Base-by-base conservation (phyloP, 768 basidiomycete genomes). In the Kwoniella newhampshirensis region DNA sequence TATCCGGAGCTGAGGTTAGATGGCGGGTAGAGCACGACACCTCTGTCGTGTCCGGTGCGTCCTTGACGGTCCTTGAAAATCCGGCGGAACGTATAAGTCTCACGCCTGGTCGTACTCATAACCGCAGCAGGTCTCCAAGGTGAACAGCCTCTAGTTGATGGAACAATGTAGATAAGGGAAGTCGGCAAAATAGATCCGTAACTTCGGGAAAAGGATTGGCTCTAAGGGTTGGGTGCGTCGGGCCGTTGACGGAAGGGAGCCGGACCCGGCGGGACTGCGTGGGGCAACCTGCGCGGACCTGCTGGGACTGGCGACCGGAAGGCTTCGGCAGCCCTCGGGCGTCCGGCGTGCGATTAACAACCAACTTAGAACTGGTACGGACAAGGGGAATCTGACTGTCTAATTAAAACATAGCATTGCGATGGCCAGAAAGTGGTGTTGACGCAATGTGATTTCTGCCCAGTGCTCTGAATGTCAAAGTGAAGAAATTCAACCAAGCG, bases 331-430 rank as follows among this genome's bases (percentile, higher is more conserved):
- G 82, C 81, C 75, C 76, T 79, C 77, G 80, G 81, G 81, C 81
- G 79, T 84, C 82, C 76, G 82, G 82, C 73, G 81, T 74, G 81
- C 80, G 78, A 70, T 84, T 83, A 85, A 85, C 82, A 81, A 84
- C 79, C 79, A 67, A 84, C 81, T 84, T 82, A 84, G 84, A 85
- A 84, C 83, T 84, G 84, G 84, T 82, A 82, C 82, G 83, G 84
- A 85, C 84, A 83, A 83, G 84, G 85, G 84, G 84, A 85, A 85
- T 85, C 84, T 83, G 85, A 85, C 84, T 85, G 84, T 85, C 83
- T 85, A 85, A 86, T 85, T 85, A 85, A 85, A 85, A 85, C 84
- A 85, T 83, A 86, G 85, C 84, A 85, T 85, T 85, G 63, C 53
- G 63, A 65, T 62, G 63, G 63, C 63, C 63, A 65, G 63, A 84